Evolutionary conservation across 148 eudicot genomes (phyloP), one percentile per base, ranked within the genome.

Genomic region (Silene uniflora): DNA sequence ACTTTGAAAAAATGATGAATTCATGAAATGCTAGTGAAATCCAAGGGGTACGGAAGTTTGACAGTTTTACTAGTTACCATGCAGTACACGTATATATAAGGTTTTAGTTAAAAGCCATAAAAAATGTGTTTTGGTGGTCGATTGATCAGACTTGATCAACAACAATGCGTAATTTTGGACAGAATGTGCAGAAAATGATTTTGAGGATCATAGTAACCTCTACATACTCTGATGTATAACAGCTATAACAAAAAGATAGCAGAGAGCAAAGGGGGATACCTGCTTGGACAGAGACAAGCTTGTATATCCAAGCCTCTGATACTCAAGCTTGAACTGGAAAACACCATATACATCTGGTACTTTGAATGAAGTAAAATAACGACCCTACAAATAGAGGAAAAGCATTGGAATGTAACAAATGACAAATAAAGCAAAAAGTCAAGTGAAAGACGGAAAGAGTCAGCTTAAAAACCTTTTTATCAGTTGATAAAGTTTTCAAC

Each of bases 341-440:
- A 93, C 98, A 62, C 98, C 98, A 85, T 93, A 93, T 55, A 89
- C 95, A 86, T 93, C 98, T 78, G 97, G 95, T 54, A 91, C 98
- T 84, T 91, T 93, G 58, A 93, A 90, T 29, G 95, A 83, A 29
- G 95, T 84, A 75, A 82, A 52, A 78, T 89, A 93, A 16, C 83
- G 85, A 47, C 98, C 98, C 98, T 92, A 88, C 76, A 86, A 21
- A 58, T n/a, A 62, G 49, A 19, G 29, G 29, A 39, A 7, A 76
- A 3, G 27, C 12, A 62, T 49, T 69, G 49, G 24, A 56, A 79
- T 39, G 54, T 68, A 49, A 14, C 49, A 23, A 23, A 32, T n/a
- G 42, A 75, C 66, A 35, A 4, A 16, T 27, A 29, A 79, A 29
- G 3, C 22, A 14, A 21, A 73, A 24, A 25, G 27, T 59, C 47